Conservation (phyloP, 208 protist species). For the Acanthamoeba culbertsoni region DNA sequence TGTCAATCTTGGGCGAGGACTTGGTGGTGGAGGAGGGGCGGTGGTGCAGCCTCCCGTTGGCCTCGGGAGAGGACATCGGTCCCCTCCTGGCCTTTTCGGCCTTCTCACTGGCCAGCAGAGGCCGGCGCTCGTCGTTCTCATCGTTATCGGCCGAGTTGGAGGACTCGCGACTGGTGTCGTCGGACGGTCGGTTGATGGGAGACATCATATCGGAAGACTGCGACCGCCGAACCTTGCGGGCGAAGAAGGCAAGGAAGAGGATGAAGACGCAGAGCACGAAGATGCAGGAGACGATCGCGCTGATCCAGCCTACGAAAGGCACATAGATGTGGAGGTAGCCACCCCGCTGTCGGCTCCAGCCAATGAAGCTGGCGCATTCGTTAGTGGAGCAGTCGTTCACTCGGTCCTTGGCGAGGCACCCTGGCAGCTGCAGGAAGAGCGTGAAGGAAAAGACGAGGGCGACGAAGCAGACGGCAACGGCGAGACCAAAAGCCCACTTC, state of each 20-base stretch:
- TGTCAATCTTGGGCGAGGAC: neutral
- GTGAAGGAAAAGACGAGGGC: neutral
- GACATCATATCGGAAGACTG: neutral
- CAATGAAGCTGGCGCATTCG: neutral
- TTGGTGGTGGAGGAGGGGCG: neutral
- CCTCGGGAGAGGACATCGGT: neutral
- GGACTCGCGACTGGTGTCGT: neutral
- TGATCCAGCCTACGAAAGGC: neutral
- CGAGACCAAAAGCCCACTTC: neutral
- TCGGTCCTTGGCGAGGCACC: neutral
- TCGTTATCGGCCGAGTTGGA: neutral
- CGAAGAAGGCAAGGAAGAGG: constrained; percentile 19
- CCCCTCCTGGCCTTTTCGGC: neutral
- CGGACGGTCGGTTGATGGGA: neutral
- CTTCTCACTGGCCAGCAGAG: neutral
- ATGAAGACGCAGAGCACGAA: neutral
- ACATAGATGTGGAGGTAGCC: neutral
- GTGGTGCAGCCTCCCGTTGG: neutral
- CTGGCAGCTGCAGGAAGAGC: neutral
- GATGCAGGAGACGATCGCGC: neutral
- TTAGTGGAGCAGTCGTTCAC: neutral
- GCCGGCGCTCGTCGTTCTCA: neutral
- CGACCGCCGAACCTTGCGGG: neutral
- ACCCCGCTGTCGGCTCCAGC: neutral
- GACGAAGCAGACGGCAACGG: neutral